Evolutionary conservation across 2,329 filamentous ascomycete species (phyloP).

Genomic region (Chalara sp.): DNA sequence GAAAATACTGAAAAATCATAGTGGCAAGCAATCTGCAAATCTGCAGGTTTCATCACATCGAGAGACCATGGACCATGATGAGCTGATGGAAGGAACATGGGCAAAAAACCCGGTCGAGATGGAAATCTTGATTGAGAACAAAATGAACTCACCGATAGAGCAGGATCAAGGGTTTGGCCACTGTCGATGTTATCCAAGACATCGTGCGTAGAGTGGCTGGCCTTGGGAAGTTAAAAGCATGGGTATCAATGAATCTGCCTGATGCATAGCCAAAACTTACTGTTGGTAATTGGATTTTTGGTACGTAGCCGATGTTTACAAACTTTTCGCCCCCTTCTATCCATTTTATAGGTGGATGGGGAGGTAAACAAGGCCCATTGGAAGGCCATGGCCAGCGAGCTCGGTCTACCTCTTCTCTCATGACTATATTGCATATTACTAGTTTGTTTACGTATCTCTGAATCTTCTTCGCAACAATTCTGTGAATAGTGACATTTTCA

Average conservation of each 20-base stretch:
- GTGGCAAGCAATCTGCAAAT: slow-evolving; percentile 2
- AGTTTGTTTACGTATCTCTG: neutral
- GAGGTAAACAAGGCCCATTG: slow-evolving; percentile 23
- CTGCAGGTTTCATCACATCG: slow-evolving; percentile 16
- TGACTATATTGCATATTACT: neutral
- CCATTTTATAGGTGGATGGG: slow-evolving; percentile 7
- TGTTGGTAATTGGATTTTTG: slow-evolving; percentile 15
- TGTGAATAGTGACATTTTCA: neutral
- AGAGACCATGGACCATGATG: neutral
- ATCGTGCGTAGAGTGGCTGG: neutral
- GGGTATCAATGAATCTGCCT: slow-evolving; percentile 6
- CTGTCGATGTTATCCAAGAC: no score
- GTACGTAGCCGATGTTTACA: slow-evolving; percentile 20
- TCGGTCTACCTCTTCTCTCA: neutral
- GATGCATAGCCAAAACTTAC: slow-evolving; percentile 12
- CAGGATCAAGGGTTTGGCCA: no score
- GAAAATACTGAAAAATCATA: neutral
- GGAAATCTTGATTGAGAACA: neutral
- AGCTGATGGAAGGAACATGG: slow-evolving; percentile 4
- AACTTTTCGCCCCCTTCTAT: slow-evolving; percentile 2
- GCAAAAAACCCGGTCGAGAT: slow-evolving; percentile 13
- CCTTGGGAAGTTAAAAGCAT: slow-evolving; percentile 7
- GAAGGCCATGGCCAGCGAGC: slow-evolving; percentile 9
- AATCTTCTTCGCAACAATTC: neutral
- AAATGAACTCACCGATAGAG: no score